Base-by-base conservation (phyloP, 129 eudicot species). In the Chrysanthemum makinoi region DNA sequence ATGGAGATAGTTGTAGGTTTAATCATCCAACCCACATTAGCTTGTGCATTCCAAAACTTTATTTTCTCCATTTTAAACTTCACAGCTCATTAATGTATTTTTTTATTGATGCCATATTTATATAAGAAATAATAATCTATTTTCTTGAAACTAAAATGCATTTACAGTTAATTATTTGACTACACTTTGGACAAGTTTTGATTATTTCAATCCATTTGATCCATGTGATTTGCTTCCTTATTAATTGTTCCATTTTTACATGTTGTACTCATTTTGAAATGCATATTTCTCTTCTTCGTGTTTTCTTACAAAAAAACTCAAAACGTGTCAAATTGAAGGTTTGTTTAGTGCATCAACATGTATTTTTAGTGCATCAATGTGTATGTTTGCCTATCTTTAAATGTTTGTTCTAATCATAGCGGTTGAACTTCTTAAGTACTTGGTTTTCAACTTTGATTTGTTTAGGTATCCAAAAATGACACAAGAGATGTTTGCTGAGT, bases 1-100 rank as follows among this genome's bases (percentile, higher is more conserved):
- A 89, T 82, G 98, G 96, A 52, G 77, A 72, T 66, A 85, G 72
- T 78, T 93, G 98, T 53, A 86, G 95, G 67, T 93, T 87, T 66
- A 93, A 93, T 76, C 98, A 93, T 76, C 98, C 98, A 39, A 55
- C 85, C 74, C 69, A 73, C 76, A 62, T 73, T 63, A 20, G 20
- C 20, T 20, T 20, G 20, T 20, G 28, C 18, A 19, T 8, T 26
- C 24, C 72, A 48, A 22, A 8, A 22, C 44, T 22, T 48, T 15
- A 24, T 7, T 33, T 33, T 33, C 7, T 5, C 7, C 43, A 4
- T 33, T 33, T 33, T 33, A 33, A 33, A 33, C 43, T 33, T 33
- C 5, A 33, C 43, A 33, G 7, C 43, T 33, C 4, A 30, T 4
- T 33, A 33, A 33, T 28, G 43, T 5, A 33, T 33, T 33, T 33